These are phyloP conservation scores for Lagenaria siceraria DNA, from an alignment of 306 rosid genomes.

Conservation along the genomic window DNA sequence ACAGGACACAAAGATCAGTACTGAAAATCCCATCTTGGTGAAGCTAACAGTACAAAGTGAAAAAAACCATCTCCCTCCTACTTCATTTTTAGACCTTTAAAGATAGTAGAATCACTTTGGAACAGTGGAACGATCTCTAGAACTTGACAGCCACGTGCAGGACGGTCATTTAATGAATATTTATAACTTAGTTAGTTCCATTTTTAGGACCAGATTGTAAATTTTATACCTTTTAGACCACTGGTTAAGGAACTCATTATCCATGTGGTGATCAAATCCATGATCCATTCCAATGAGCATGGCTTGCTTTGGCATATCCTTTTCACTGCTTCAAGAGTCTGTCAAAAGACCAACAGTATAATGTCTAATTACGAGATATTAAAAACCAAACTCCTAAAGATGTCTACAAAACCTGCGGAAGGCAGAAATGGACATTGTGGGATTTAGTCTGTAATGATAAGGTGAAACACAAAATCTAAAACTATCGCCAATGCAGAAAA, in stretches of 20 bases:
- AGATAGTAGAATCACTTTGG: background rate
- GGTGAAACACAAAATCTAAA: background rate
- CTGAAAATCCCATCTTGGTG: background rate
- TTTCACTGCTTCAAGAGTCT: constrained; percentile 89
- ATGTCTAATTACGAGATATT: background rate
- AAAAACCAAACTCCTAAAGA: background rate
- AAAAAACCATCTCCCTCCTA: background rate
- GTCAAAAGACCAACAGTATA: constrained; percentile 13
- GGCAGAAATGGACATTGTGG: constrained; percentile 72
- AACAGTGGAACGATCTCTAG: background rate
- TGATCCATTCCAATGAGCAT: constrained; percentile 85
- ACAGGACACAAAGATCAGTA: background rate
- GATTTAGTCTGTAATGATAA: constrained; percentile 42
- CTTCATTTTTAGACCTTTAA: background rate
- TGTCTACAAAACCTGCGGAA: constrained; percentile 63
- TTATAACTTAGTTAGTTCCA: background rate
- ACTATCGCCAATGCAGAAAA: background rate
- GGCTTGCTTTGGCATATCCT: constrained; percentile 75
- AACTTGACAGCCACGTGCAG: background rate
- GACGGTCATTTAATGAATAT: background rate
- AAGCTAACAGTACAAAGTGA: background rate
- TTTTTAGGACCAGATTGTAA: background rate
- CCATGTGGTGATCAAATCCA: constrained; percentile 65
- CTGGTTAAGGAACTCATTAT: constrained; percentile 60
- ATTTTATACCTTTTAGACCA: constrained; percentile 58